These are phyloP conservation scores for Scedosporium apiospermum DNA, from an alignment of 2,329 filamentous ascomycete species.

Conservation along the genomic window DNA sequence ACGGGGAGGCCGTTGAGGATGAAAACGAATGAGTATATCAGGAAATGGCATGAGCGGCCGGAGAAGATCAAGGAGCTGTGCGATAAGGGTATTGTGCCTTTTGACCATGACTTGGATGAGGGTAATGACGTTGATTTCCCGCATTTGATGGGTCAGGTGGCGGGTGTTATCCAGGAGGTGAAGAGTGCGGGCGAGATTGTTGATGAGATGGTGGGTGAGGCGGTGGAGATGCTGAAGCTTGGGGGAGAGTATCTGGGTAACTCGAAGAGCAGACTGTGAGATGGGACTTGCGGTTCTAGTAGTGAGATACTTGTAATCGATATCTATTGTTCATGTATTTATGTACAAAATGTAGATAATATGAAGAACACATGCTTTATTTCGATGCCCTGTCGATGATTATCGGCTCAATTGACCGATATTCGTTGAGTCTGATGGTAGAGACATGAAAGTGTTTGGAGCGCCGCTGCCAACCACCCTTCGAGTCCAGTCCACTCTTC, in stretches of 20 bases:
- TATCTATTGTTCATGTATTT: too few relatives aligned
- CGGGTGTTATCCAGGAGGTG: slow-evolving; percentile 65
- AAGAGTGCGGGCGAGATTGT: slow-evolving; percentile 79
- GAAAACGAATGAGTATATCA: slow-evolving; percentile 74
- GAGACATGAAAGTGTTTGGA: too few relatives aligned
- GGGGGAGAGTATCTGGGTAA: background rate
- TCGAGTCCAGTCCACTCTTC: too few relatives aligned
- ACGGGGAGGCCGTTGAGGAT: slow-evolving; percentile 74
- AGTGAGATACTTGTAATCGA: too few relatives aligned
- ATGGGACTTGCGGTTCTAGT: background rate
- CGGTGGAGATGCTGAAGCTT: slow-evolving; percentile 53
- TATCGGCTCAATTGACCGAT: too few relatives aligned
- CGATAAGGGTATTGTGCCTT: slow-evolving; percentile 66
- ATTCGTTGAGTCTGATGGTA: too few relatives aligned
- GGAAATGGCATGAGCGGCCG: slow-evolving; percentile 68
- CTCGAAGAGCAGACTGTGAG: slow-evolving; percentile 3
- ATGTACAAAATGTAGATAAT: too few relatives aligned
- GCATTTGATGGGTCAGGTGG: slow-evolving; percentile 90
- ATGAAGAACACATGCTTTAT: too few relatives aligned
- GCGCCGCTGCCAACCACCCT: too few relatives aligned
- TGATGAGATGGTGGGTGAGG: slow-evolving; percentile 79
- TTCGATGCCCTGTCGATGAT: too few relatives aligned
- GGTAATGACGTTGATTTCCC: slow-evolving; percentile 77
- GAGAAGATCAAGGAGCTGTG: slow-evolving; percentile 68
- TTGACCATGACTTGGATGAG: slow-evolving; percentile 74